phyloP scores from a whole-genome alignment of 192 early-diverging fungal species.

The Backusella australiensis region DNA sequence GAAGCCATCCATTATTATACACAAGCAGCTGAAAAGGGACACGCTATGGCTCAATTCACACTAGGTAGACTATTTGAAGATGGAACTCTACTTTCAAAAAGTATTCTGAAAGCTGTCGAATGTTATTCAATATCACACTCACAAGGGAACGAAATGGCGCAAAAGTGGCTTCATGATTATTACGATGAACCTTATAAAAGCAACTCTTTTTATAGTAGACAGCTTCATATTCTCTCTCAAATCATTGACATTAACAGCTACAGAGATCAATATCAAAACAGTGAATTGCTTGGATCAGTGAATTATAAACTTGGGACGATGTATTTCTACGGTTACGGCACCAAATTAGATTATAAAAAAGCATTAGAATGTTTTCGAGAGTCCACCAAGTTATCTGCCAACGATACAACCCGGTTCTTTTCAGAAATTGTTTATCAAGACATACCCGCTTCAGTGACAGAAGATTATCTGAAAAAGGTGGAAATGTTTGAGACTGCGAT shows the following conservation, averaged over 20 bases:
- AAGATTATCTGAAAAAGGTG: background rate
- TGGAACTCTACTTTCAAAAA: background rate
- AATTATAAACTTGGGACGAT: background rate
- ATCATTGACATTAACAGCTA: background rate
- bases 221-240: background rate
- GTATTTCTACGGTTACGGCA: background rate
- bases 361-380: background rate
- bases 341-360: background rate
- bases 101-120: background rate
- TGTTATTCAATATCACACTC: background rate
- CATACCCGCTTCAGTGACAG: background rate
- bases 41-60: background rate
- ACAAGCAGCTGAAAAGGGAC: background rate
- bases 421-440: background rate
- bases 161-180: background rate
- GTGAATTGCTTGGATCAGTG: background rate
- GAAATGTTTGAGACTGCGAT: background rate
- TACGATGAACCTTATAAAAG: background rate
- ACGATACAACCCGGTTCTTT: background rate
- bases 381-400: background rate
- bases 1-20: background rate
- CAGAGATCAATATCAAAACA: background rate
- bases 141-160: background rate
- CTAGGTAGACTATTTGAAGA: background rate
- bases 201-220: background rate